Percentiles rank a stretch among this genome's conserved stretches.
Conservation (phyloP, 2,329 filamentous ascomycete species). For the Fusarium ambrosium region DNA sequence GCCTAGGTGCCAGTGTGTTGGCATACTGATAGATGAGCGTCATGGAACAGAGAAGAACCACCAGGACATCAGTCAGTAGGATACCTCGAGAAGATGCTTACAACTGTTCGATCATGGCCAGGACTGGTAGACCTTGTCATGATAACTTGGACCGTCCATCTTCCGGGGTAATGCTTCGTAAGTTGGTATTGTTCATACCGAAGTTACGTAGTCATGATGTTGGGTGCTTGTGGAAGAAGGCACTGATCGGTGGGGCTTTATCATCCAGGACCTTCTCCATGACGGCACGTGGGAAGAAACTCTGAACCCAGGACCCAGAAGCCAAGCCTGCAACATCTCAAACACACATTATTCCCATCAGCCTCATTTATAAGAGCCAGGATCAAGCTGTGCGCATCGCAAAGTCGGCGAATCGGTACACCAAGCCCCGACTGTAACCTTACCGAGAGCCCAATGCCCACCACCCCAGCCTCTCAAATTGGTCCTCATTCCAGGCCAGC, state of each 20-base stretch:
- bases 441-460: background rate
- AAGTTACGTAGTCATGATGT: background rate
- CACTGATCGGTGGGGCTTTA: background rate
- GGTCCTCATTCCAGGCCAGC: background rate
- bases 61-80: background rate
- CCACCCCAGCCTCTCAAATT: slow-evolving; percentile 28
- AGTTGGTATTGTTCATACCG: background rate
- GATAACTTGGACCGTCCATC: background rate
- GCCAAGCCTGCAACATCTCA: background rate
- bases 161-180: background rate
- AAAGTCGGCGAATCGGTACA: slow-evolving; percentile 24
- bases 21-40: background rate
- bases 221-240: background rate
- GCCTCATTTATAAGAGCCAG: background rate
- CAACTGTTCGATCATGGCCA: background rate
- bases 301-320: background rate
- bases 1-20: background rate
- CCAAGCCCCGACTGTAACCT: slow-evolving; percentile 27
- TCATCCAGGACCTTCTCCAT: background rate
- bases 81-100: background rate
- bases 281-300: background rate
- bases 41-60: background rate
- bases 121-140: background rate
- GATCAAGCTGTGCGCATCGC: background rate
- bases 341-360: background rate